Base-by-base conservation (phyloP, 2,329 filamentous ascomycete species). In the Botrytis aclada region DNA sequence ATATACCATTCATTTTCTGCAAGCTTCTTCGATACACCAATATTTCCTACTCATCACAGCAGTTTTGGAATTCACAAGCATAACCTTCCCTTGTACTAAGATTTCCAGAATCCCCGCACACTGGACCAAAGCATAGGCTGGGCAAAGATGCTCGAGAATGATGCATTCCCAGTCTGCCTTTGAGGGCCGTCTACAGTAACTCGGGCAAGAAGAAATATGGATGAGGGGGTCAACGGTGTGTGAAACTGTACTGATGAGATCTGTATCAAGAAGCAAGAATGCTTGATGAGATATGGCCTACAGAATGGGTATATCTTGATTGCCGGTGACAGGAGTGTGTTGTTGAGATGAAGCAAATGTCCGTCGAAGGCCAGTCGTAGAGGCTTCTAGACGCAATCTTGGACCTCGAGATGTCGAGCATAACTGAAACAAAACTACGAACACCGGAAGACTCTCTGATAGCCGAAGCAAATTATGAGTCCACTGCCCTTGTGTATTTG, bases 291-390 rank as follows among this genome's bases (percentile, higher is more conserved):
- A 76, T 74, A 80, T 78, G 5, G 78, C 74, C 60, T 81, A 83
- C 61, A 84, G 85, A 76, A 85, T 83, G 4, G 85, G 83, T 41
- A 83, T 82, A 81, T 84, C 83, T 75, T 82, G 84, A 74, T 88
- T 85, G 67, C 85, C 86, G 95, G 95, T 56, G 41, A 97, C 89
- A 82, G 0, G 94, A 93, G 80, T 97, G 93, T 25, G 93, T 97
- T 83, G 97, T 95, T 0, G 95, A 95, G 80, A 98, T 98, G 84
- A 98, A 97, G 47, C 25, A 92, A 89, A 78, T 94, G 93, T 73
- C 94, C 88, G 80, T 92, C 93, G 80, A 89, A 97, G 82, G 4
- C 20, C 20, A 47, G 8, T 47, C 4, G 22, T 47, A 47, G 12
- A 16, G 12, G n/a, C 47, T 54, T 54, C 12, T 20, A 10, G 25